Percentiles rank a stretch among this genome's conserved stretches.
These are phyloP conservation scores for Craspedostauros australis DNA, from an alignment of 108 stramenopile genomes.

Conservation along the genomic window DNA sequence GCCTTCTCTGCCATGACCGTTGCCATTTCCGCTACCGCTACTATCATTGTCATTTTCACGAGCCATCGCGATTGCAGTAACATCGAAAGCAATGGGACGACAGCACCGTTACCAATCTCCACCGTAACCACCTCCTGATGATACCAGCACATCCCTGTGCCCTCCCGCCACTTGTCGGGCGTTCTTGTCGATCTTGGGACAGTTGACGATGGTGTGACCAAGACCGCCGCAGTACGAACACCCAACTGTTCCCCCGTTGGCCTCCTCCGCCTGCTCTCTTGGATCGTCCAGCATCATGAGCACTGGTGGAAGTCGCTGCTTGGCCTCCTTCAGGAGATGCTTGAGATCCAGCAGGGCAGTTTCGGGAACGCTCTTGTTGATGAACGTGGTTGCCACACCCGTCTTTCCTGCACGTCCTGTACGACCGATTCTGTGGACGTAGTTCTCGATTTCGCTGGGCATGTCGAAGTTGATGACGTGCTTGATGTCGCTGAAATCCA, in stretches of 20 bases:
- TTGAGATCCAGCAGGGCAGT: constrained; percentile 94
- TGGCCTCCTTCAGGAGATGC: constrained; percentile 95
- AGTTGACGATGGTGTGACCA: constrained; percentile 97
- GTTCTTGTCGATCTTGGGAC: constrained; percentile 98
- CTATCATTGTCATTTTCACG: too few relatives aligned
- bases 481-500: constrained; percentile 97
- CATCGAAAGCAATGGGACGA: too few relatives aligned
- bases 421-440: constrained; percentile 94
- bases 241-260: constrained; percentile 71
- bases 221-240: constrained; percentile 99
- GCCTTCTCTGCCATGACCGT: too few relatives aligned
- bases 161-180: constrained; percentile 88
- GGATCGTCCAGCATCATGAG: constrained; percentile 97
- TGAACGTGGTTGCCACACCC: constrained; percentile 99
- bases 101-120: constrained; percentile 86
- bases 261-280: constrained; percentile 46
- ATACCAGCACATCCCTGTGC: constrained; percentile 82
- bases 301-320: constrained; percentile 97
- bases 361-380: constrained; percentile 94
- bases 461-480: constrained; percentile 99
- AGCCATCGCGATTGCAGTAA: too few relatives aligned
- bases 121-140: constrained; percentile 84
- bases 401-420: constrained; percentile 99
- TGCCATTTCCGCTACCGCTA: too few relatives aligned
- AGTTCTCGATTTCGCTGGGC: constrained; percentile 99